Conservation (phyloP, 306 rosid genomes). For the Begonia masoniana region DNA sequence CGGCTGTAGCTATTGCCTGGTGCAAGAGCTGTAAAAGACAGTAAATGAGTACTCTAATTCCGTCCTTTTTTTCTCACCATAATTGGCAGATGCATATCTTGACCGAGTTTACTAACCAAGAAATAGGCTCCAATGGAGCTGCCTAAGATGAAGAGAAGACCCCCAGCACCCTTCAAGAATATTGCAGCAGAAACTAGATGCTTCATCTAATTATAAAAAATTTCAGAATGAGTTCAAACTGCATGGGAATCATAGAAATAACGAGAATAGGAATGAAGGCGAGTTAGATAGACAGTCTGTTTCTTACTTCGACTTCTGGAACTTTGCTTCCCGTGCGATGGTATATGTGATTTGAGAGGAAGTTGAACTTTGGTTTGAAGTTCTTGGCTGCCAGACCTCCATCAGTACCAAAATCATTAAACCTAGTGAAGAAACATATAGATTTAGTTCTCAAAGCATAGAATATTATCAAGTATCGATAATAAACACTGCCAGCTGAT, state of each 20-base stretch:
- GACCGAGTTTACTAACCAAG: conserved; percentile 25
- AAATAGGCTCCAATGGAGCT: conserved; percentile 44
- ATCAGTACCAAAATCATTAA: conserved; percentile 39
- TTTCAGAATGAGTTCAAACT: too few species aligned
- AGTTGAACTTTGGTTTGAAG: conserved; percentile 29
- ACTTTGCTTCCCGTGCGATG: conserved; percentile 30
- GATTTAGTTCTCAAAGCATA: neutral
- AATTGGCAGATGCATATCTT: too few species aligned
- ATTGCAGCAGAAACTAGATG: conserved; percentile 34
- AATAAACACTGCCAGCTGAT: too few species aligned
- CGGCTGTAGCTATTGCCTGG: conserved; percentile 36
- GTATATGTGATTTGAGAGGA: conserved; percentile 20
- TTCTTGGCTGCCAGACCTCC: conserved; percentile 47
- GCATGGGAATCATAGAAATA: too few species aligned
- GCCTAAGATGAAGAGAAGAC: conserved; percentile 46
- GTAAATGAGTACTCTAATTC: neutral
- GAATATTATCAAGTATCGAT: too few species aligned
- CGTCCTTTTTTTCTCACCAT: neutral
- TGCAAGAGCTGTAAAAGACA: conserved; percentile 39
- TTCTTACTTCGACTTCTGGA: conserved; percentile 40
- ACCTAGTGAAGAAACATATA: conserved; percentile 14
- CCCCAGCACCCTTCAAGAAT: conserved; percentile 42
- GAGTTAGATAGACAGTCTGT: neutral
- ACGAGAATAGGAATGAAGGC: neutral
- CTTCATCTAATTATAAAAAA: conserved; percentile 20